Conservation (phyloP, 352 stramenopile genomes). For the Salisapilia sapeloensis region DNA sequence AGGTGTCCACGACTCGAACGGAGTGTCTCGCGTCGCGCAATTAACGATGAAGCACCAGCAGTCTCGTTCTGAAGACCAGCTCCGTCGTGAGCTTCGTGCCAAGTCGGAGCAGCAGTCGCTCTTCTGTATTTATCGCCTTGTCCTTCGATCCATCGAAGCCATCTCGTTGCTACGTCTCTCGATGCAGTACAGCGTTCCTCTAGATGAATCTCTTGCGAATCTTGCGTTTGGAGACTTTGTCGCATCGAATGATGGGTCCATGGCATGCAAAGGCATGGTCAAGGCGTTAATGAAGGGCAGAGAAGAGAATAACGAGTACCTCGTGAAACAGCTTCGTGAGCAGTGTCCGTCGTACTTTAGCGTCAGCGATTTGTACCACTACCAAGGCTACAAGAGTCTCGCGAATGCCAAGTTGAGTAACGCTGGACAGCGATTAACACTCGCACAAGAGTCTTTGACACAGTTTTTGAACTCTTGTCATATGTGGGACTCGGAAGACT, state of each 20-base stretch:
- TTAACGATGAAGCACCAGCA: conserved; percentile 57
- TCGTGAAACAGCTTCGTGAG: conserved; percentile 69
- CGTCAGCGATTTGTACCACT: conserved; percentile 63
- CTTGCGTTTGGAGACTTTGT: conserved; percentile 68
- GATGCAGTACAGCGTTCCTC: conserved; percentile 43
- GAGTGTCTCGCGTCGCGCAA: conserved; percentile 38
- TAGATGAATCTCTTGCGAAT: conserved; percentile 41
- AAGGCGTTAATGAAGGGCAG: conserved; percentile 57
- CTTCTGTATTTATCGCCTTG: conserved; percentile 61
- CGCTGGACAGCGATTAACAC: conserved; percentile 32
- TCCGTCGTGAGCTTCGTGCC: conserved; percentile 57
- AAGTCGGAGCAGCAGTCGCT: conserved; percentile 72
- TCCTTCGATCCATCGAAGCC: conserved; percentile 58
- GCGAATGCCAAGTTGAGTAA: conserved; percentile 62
- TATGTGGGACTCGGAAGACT: conserved; percentile 74
- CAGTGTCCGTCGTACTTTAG: conserved; percentile 76
- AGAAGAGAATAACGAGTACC: conserved; percentile 67
- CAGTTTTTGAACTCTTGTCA: conserved; percentile 73
- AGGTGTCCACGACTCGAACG: conserved; percentile 41
- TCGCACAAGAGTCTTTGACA: conserved; percentile 49
- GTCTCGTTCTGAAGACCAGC: conserved; percentile 42
- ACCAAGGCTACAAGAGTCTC: conserved; percentile 74
- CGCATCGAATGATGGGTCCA: conserved; percentile 32
- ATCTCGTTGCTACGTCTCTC: conserved; percentile 56
- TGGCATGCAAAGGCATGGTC: conserved; percentile 58